Base-by-base conservation (phyloP, 2,329 filamentous ascomycete species). In the Pyrenophora teres region DNA sequence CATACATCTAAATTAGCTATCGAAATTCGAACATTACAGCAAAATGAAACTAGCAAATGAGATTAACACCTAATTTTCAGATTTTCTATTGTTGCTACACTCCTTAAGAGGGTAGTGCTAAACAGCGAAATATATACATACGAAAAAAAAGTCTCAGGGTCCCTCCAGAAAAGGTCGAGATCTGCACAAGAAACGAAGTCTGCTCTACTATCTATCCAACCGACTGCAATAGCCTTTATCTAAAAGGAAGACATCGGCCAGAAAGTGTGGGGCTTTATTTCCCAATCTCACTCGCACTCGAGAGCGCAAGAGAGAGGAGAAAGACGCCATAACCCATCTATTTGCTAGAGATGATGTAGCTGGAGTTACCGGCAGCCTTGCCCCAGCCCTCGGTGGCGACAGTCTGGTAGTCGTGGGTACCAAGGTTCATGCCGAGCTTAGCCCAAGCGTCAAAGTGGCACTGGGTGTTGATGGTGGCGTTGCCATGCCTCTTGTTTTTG, bases 371-470 rank as follows among this genome's bases (percentile, higher is more conserved):
- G 8, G 44, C 64, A 15, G 66, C 66, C 21, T 62, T 63, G 39
- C 65, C 64, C 66, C 64, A 68, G 30, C 64, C 65, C 57, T 68
- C 65, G 4, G 65, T 69, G 2, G 56, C 42, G 5, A 67, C 44
- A n/a, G 63, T 67, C 63, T 67, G 64, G 51, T 69, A 68, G 55
- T 68, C 63, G 46, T 66, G 64, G 10, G 39, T 44, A 21, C 66
- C 67, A 12, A 70, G 41, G 30, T 65, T 67, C 49, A 70, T 33
- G 21, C 65, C 67, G 3, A 63, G 54, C 48, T 53, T 55, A 2
- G 49, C 51, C 66, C 67, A 70, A 6, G 65, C 67, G 44, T 70
- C 64, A 35, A 69, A 70, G 49, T 69, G 67, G 58, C 62, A 66
- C 48, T 57, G 59, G 12, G 66, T 69, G 10, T 65, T 70, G 2